Evolutionary conservation across 1,139 yeast species (phyloP), one percentile per base, ranked within the genome.

Genomic region (Geotrichum restrictum): DNA sequence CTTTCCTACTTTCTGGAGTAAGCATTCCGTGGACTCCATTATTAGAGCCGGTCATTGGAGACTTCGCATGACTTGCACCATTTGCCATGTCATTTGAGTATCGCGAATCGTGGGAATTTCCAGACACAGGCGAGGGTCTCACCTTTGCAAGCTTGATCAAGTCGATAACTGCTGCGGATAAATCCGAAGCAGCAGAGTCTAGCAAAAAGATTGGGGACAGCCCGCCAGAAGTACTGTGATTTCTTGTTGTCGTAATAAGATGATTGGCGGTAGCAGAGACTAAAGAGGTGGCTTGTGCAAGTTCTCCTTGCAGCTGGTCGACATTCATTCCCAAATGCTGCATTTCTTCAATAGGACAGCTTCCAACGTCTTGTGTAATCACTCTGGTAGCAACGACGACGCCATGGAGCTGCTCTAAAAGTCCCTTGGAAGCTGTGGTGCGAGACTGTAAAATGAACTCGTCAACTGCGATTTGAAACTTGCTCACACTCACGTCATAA

Each of bases 181-280:
- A 71, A 64, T 89, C 96, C 34, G 88, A 79, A 10, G 88, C 73
- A 0, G 97, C 85, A 24, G 91, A 81, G 68, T 88, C 88, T 38
- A 91, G 75, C 8, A 89, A 78, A 34, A 86, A 73, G 53, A 78
- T 78, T 1, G 98, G 97, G 51, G 88, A 71, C 13, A 87, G 64
- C 7, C 78, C 77, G 4, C 79, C 74, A 57, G 86, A 83, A 5
- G 82, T 72, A 1, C 88, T 82, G 67, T 75, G 87, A 65, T 88
- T 88, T 62, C 96, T 78, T 0, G 95, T 79, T 0, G 93, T 79
- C 3, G 96, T 82, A 48, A 91, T 80, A 1, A 85, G 78, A 69
- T 85, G 89, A 29, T 89, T 82, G 13, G 87, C 79, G 0, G 95
- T 77, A 48, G 85, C 86, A 54, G 88, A 79, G 14, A 85, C 75